Evolutionary conservation across 805 yeast species (phyloP), one percentile per base, ranked within the genome.

Genomic region (Wickerhamiella nectarea): DNA sequence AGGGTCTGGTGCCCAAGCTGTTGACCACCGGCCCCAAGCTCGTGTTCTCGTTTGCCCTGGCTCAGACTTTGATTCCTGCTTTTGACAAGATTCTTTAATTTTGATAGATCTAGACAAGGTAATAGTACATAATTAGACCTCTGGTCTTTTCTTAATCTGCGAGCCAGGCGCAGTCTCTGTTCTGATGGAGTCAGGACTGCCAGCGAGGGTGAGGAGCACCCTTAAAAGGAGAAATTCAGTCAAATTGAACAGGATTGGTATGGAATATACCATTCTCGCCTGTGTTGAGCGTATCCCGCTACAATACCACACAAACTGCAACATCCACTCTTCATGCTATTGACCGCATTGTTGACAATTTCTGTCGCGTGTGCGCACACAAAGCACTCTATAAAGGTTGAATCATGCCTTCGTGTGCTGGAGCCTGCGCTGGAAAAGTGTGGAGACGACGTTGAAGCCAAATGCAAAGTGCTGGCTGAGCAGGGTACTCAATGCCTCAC

Each of bases 11-110:
- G 48, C 98, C 98, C 49, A 91, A 91, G 67, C 74, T 91, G 59
- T 74, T 91, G 63, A 91, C 98, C 39, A 87, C 98, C 28, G 98
- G 98, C 53, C 98, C 98, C 45, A 91, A 91, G 69, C 75, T 91
- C 57, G 98, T 91, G 44, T 91, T 91, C 64, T 84, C 95, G n/a
- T 89, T 89, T 60, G 98, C 98, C 8, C 68, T 89, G 63, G 98
- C 98, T 36, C 98, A 89, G 69, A 74, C 95, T 34, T 75, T 91
- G 69, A 91, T 91, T 54, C 98, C 98, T 48, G 94, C 94, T 48
- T 86, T 87, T 56, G 98, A 91, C 64, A 76, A 76, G 53, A 53
- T 80, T 46, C 63, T 84, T 51, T 66, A 50, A 35, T 28, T 21
- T 5, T 10, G n/a, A 25, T 25, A 8, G 11, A 4, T 4, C 4